Conservation (phyloP, 345 rosid species). For the Atalantia buxifolia region DNA sequence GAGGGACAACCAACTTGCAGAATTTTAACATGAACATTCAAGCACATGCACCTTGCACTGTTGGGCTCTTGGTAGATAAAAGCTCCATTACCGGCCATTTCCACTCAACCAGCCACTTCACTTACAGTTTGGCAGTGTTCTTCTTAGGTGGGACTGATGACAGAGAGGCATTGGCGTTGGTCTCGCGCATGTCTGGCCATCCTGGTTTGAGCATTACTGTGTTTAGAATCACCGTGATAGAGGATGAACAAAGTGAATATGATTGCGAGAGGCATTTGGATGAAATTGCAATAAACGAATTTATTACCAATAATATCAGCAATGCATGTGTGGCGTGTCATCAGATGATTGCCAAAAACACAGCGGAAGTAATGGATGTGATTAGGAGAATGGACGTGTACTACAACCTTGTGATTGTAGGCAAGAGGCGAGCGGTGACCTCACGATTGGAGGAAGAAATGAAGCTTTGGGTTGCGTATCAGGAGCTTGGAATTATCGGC, state of each 20-base stretch:
- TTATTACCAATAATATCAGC: neutral
- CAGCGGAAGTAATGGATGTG: slow-evolving; percentile 13
- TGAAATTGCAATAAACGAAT: slow-evolving; percentile 8
- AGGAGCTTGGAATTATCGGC: slow-evolving; percentile 37
- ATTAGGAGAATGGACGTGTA: neutral
- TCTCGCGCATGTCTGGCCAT: slow-evolving; percentile 20
- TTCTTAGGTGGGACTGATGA: slow-evolving; percentile 37
- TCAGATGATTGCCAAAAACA: neutral
- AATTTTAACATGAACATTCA: slow-evolving; percentile 11
- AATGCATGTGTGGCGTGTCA: neutral
- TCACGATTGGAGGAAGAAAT: slow-evolving; percentile 15
- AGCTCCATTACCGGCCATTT: neutral
- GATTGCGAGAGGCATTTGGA: slow-evolving; percentile 18
- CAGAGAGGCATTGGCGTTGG: slow-evolving; percentile 35
- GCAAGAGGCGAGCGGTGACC: slow-evolving; percentile 5
- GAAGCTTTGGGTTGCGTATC: slow-evolving; percentile 21
- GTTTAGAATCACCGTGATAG: slow-evolving; percentile 5
- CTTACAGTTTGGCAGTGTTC: slow-evolving; percentile 10
- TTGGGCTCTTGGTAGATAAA: slow-evolving; percentile 29
- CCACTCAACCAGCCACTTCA: neutral
- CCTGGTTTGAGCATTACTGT: slow-evolving; percentile 14
- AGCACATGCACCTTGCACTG: slow-evolving; percentile 24
- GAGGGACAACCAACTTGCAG: no score
- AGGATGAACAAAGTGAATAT: neutral
- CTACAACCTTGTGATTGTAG: slow-evolving; percentile 31